Percentiles rank a stretch among this genome's conserved stretches.
Evolutionary conservation across 2,329 filamentous ascomycete genomes (phyloP).

Genomic region (Beauveria sp.): DNA sequence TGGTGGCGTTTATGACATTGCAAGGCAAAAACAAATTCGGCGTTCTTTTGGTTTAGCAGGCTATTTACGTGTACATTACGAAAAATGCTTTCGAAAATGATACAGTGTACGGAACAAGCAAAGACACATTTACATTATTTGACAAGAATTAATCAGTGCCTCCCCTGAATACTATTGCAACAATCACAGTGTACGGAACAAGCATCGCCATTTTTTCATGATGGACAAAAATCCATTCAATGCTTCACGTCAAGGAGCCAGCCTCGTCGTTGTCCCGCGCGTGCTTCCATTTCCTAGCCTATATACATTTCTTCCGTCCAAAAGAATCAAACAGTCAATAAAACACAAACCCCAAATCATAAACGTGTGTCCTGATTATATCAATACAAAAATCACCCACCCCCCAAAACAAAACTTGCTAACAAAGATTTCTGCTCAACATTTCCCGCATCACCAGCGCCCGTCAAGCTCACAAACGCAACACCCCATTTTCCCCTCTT

Average conservation of each 20-base stretch:
- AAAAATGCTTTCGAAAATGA: too few species aligned
- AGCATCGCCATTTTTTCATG: background rate
- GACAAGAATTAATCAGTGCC: too few species aligned
- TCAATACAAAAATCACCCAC: too few species aligned
- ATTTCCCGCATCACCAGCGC: background rate
- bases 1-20: constrained; percentile 21
- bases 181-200: background rate
- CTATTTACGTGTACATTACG: background rate
- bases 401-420: background rate
- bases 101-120: too few species aligned
- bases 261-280: background rate
- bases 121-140: too few species aligned
- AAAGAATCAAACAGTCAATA: background rate
- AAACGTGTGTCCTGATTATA: background rate
- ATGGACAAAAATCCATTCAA: background rate
- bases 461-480: background rate
- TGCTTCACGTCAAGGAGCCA: constrained; percentile 4
- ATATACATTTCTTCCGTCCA: background rate
- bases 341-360: background rate
- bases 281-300: background rate
- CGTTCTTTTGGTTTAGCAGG: background rate
- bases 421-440: background rate
- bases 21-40: background rate
- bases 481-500: background rate
- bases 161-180: background rate